Conservation (phyloP, 495 filamentous ascomycete species). For the Hypoxylon lienhwacheense region DNA sequence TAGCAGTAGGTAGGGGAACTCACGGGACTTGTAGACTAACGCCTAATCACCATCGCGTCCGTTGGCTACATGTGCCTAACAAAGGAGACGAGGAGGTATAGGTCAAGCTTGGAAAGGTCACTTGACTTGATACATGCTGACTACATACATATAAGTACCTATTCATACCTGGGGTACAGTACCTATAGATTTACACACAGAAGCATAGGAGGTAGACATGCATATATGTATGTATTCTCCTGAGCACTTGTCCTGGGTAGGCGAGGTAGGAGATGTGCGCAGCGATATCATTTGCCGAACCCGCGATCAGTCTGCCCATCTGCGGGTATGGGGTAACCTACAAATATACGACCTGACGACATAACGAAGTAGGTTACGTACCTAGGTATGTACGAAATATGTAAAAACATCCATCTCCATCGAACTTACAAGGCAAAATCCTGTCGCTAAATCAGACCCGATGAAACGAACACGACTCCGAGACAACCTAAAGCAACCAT, state of each 20-base stretch:
- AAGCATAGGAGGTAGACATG: background rate
- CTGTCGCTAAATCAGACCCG: constrained; percentile 22
- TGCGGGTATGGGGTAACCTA: constrained; percentile 28
- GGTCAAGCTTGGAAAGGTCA: constrained; percentile 22
- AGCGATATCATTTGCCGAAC: constrained; percentile 32
- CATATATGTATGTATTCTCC: background rate
- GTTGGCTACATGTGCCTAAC: constrained; percentile 9
- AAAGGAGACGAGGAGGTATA: constrained; percentile 13
- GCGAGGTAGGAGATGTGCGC: constrained; percentile 8
- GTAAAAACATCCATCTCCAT: constrained; percentile 8
- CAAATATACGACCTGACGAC: constrained; percentile 15
- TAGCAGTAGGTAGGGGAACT: constrained; percentile 18
- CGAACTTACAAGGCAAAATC: constrained; percentile 3
- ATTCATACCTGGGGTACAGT: background rate
- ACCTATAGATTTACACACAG: background rate
- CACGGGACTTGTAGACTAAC: constrained; percentile 36
- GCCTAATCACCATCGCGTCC: constrained; percentile 18
- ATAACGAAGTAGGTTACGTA: too few species aligned
- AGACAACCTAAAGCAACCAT: constrained; percentile 6
- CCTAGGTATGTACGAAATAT: too few species aligned
- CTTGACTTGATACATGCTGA: constrained; percentile 28
- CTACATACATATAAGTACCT: constrained; percentile 6
- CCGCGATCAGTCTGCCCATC: constrained; percentile 17
- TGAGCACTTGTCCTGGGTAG: background rate
- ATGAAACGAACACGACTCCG: constrained; percentile 27